These are phyloP conservation scores for Pseudocercospora musae DNA, from an alignment of 2,329 filamentous ascomycete genomes.

Conservation along the genomic window DNA sequence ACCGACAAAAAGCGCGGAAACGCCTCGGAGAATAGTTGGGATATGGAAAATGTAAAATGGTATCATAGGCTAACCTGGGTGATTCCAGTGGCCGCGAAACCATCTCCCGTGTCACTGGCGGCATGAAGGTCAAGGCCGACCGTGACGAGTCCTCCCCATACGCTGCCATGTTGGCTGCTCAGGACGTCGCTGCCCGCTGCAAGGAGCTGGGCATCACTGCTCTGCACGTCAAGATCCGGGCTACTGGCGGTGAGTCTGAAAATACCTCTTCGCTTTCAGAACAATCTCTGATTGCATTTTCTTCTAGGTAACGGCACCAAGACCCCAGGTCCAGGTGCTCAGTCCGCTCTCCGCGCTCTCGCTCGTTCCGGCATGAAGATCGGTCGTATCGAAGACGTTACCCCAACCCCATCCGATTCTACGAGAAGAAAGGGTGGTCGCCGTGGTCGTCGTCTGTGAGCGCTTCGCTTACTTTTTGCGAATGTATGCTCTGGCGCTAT, in stretches of 20 bases:
- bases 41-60: conserved; percentile 18
- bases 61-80: conserved; percentile 62
- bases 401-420: conserved; percentile 97
- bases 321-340: conserved; percentile 97
- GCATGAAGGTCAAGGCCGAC: conserved; percentile 99
- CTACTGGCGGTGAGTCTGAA: conserved; percentile 77
- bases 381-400: conserved; percentile 98
- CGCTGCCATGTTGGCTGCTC: conserved; percentile 99
- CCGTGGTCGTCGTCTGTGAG: conserved; percentile 98
- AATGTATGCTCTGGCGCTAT: conserved; percentile 12
- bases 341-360: conserved; percentile 97
- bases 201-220: conserved; percentile 85
- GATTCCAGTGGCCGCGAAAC: conserved; percentile 96
- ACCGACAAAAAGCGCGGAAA: conserved; percentile 9
- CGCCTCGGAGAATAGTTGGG: neutral
- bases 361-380: conserved; percentile 99
- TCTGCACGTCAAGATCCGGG: conserved; percentile 99
- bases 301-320: conserved; percentile 90
- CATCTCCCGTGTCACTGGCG: conserved; percentile 99
- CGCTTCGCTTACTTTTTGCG: conserved; percentile 24
- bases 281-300: neutral
- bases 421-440: conserved; percentile 99
- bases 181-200: conserved; percentile 84
- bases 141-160: conserved; percentile 99
- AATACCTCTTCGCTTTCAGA: neutral